Base-by-base conservation (phyloP, 441 rosid genomes). In the Pelargonium citronellum region DNA sequence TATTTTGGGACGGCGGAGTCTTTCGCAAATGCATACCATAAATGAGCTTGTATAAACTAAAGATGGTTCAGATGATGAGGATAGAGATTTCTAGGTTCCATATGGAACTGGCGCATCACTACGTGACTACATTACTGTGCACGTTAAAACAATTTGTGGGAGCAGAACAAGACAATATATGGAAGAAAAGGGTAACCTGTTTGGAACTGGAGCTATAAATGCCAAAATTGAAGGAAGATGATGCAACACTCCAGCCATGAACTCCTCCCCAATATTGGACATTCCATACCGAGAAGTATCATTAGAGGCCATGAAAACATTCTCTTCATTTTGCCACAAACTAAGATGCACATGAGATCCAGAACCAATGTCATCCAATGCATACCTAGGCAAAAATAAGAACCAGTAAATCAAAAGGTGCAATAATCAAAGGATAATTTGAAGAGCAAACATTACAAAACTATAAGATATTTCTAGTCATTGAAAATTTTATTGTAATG, bases 321-420 rank as follows among this genome's bases (percentile, higher is more conserved):
- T 95, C 81, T 85, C 75, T 43, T 91, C 97, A 74, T 92, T 84
- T 80, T 79, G 82, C 87, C 87, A 90, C 74, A 95, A 77, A 74
- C 97, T 95, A 58, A 95, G 43, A 83, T 95, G 99, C 65, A 90
- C 99, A 73, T 95, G 99, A 69, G 90, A 92, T 73, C 99, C 99
- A 34, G 99, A 92, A 68, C 98, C 98, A 70, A 95, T 71, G 79
- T 95, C 99, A 81, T 86, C 84, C 71, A 88, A 67, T 63, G 84
- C 90, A 86, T 81, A 89, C 91, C 99, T 94, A 72, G 13, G 69
- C 22, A 66, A 66, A 57, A 72, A 57, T 11, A 69, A 39, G 49
- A 67, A 3, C 13, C 4, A 10, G 5, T 15, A 47, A 47, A 47
- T 47, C 13, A 47, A 12, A 10, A 47, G 3, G 55, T 12, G 55